These are phyloP conservation scores for Saturnispora quitensis DNA, from an alignment of 805 yeast genomes.

Conservation along the genomic window DNA sequence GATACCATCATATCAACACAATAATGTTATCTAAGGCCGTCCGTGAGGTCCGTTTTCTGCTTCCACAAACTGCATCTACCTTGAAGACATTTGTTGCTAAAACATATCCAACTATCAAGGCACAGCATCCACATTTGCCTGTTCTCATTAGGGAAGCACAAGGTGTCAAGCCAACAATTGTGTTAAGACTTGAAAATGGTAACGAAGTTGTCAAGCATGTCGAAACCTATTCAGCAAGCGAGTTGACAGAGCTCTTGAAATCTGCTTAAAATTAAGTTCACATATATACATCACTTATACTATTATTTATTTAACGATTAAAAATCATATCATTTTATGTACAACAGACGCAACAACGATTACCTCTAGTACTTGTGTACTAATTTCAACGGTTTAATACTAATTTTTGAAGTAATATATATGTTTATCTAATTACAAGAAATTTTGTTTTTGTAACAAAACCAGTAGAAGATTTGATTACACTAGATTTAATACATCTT, in stretches of 20 bases:
- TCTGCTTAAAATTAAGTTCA: background rate
- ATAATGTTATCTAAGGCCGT: slow-evolving; percentile 40
- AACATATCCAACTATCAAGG: slow-evolving; percentile 57
- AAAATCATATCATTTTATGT: background rate
- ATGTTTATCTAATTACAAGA: background rate
- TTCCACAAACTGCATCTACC: slow-evolving; percentile 68
- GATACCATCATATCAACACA: slow-evolving; percentile 10
- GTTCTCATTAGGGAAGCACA: slow-evolving; percentile 70
- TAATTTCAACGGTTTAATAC: background rate
- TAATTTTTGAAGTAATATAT: background rate
- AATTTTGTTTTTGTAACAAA: background rate
- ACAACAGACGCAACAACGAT: background rate
- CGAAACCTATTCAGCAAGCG: slow-evolving; percentile 39
- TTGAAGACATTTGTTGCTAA: slow-evolving; percentile 51
- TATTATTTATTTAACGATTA: background rate
- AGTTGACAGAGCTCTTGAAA: slow-evolving; percentile 24
- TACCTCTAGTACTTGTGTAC: background rate
- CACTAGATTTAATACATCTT: slow-evolving; percentile 1
- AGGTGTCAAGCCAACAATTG: slow-evolving; percentile 65
- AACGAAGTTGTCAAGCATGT: slow-evolving; percentile 40
- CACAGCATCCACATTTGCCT: slow-evolving; percentile 58
- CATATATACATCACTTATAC: background rate
- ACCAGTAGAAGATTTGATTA: background rate
- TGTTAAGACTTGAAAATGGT: slow-evolving; percentile 61
- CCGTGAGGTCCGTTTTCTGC: slow-evolving; percentile 73